Percentiles rank a stretch among this genome's conserved stretches.
phyloP scores from a whole-genome alignment of 306 rosid genomes.

The Vigna unguiculata region DNA sequence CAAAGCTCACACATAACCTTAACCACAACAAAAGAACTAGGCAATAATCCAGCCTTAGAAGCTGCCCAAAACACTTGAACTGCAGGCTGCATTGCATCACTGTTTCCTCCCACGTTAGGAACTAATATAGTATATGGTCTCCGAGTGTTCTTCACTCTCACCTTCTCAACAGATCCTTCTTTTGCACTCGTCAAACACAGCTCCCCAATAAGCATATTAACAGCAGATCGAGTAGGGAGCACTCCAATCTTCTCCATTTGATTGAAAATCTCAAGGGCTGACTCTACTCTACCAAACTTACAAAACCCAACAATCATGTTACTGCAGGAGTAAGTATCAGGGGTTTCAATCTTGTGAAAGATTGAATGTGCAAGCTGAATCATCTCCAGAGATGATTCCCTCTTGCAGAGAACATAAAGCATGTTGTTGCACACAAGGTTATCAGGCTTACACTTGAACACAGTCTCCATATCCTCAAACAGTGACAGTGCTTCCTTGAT shows the following conservation, averaged over 20 bases:
- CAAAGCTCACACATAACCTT: conserved; percentile 69
- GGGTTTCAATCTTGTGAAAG: conserved; percentile 61
- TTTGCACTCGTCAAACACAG: conserved; percentile 67
- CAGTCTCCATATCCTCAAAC: conserved; percentile 70
- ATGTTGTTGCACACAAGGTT: conserved; percentile 70
- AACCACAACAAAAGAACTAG: conserved; percentile 67
- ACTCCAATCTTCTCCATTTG: conserved; percentile 61
- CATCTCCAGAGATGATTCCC: conserved; percentile 61
- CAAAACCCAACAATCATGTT: conserved; percentile 75
- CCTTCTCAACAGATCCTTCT: conserved; percentile 67
- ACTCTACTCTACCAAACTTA: conserved; percentile 61
- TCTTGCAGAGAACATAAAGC: conserved; percentile 81
- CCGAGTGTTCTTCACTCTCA: conserved; percentile 55
- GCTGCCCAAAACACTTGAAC: conserved; percentile 64
- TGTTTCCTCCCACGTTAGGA: conserved; percentile 62
- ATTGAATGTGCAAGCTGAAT: conserved; percentile 61
- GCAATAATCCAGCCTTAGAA: conserved; percentile 55
- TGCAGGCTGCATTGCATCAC: conserved; percentile 67
- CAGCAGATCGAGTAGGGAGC: conserved; percentile 71
- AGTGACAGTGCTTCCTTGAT: conserved; percentile 61
- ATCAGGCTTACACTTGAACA: conserved; percentile 69
- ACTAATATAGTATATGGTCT: conserved; percentile 65
- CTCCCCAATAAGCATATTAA: conserved; percentile 66
- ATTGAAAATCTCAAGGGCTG: conserved; percentile 65
- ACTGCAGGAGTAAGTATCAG: conserved; percentile 74